Base-by-base conservation (phyloP, 2,329 filamentous ascomycete species). In the Fusarium robinianum region DNA sequence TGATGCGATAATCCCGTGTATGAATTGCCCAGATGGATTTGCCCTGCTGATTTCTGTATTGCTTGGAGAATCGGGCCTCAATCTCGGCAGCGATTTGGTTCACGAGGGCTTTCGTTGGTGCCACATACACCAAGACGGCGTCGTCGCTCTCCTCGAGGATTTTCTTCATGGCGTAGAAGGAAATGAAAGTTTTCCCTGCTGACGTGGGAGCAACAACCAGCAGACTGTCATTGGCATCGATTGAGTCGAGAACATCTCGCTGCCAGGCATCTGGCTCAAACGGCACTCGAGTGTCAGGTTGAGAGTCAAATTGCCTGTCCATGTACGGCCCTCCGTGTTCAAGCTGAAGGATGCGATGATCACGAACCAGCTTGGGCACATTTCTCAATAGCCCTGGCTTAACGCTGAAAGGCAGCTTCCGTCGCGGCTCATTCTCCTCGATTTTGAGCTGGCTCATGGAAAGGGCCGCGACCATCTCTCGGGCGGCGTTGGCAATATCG, bases 11-110 rank as follows among this genome's bases (percentile, higher is more conserved):
- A 61, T 92, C 87, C 34, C 86, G 71, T 0, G 87, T 90, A 57
- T 90, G 84, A 33, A 92, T 90, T 0, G 81, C 85, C 87, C 87
- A 92, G 0, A 91, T 83, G 0, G 82, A 87, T 55, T 83, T 83
- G 1, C 79, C 82, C 5, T 71, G 72, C 24, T 81, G 75, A 18
- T 73, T 73, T 31, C 73, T 73, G 64, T 83, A 82, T 2, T 68
- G 72, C 66, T 91, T 92, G 0, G 78, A 81, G 61, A 89, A 92
- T 5, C 85, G 78, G 5, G 82, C 87, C 62, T 89, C 82, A 11
- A 91, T 75, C 66, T 91, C 87, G 1, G 87, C 87, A 2, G 86
- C 87, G 53, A 92, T 90, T 64, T 92, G 88, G 62, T 91, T 91
- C 46, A 91, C 87, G 8, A 92, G 72, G 4, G 88, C 87, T 61